Conservation (phyloP, 2,329 filamentous ascomycete genomes). For the Lachnellula willkommii region DNA sequence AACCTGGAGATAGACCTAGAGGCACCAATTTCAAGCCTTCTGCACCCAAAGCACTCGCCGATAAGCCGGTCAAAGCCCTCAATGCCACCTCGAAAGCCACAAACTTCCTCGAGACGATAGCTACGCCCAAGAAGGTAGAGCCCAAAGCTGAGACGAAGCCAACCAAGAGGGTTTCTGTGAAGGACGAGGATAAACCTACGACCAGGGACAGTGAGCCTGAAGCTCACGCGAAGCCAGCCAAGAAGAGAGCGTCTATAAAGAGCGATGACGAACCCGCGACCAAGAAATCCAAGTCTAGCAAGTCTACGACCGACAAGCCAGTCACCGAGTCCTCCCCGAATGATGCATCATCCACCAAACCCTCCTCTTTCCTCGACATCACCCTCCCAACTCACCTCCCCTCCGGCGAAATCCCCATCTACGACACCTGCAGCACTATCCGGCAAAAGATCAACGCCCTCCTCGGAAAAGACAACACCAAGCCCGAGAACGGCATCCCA, state of each 20-base stretch:
- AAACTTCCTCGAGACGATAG: not conserved
- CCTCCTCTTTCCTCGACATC: conserved; percentile 12
- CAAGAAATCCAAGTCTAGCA: not conserved
- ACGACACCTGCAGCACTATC: conserved; percentile 14
- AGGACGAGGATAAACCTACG: not conserved
- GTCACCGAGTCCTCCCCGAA: not conserved
- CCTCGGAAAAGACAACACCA: conserved; percentile 12
- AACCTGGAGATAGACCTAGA: not conserved
- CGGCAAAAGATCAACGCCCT: conserved; percentile 14
- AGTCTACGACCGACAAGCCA: not conserved
- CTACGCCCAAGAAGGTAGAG: not conserved
- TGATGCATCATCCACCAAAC: not conserved
- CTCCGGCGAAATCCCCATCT: conserved; percentile 3
- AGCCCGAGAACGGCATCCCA: conserved; percentile 12
- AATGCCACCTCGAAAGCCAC: not conserved
- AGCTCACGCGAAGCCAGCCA: not conserved
- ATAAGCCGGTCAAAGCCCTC: not conserved
- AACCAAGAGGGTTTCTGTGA: not conserved
- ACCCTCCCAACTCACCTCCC: conserved; percentile 2
- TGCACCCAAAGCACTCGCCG: not conserved
- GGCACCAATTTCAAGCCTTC: not conserved
- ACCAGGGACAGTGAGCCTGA: not conserved
- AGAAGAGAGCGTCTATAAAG: not conserved
- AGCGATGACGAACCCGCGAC: not conserved
- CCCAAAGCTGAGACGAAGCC: not conserved